A percentile compares a stretch with the other conserved stretches of the same genome.
Conservation (phyloP, 441 rosid genomes). For the Erodium texanum region DNA sequence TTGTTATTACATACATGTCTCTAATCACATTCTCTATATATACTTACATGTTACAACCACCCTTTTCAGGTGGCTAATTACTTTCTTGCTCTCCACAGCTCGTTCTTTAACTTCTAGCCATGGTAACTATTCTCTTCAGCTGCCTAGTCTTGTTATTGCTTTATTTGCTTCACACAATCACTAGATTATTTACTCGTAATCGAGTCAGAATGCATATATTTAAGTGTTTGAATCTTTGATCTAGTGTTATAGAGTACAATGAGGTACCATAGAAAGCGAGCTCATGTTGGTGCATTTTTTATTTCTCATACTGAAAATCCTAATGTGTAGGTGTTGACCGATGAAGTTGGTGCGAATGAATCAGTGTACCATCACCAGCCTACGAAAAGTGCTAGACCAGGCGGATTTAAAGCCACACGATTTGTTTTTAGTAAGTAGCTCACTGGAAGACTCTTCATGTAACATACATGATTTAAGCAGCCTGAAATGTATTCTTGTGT, state of each 20-base stretch:
- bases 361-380: not conserved
- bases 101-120: too few species aligned
- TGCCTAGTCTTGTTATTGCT: too few species aligned
- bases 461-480: not conserved
- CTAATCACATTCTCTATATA: not conserved
- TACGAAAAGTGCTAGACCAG: slow-evolving; percentile 12
- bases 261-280: too few species aligned
- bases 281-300: not conserved
- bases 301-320: not conserved
- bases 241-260: too few species aligned
- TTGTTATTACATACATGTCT: not conserved
- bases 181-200: too few species aligned
- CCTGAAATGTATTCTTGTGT: not conserved
- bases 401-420: slow-evolving; percentile 44
- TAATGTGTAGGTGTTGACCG: not conserved
- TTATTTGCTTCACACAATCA: too few species aligned
- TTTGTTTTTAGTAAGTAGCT: slow-evolving; percentile 33
- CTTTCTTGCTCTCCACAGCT: too few species aligned
- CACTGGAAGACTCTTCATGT: too few species aligned
- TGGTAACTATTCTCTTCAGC: not conserved
- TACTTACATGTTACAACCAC: not conserved
- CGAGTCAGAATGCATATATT: too few species aligned
- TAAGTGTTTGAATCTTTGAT: too few species aligned
- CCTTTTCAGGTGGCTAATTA: not conserved
- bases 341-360: not conserved